Evolutionary conservation across 2,329 filamentous ascomycete genomes (phyloP), one percentile per base, ranked within the genome.

Genomic region (Aspergillus hiratsukae): DNA sequence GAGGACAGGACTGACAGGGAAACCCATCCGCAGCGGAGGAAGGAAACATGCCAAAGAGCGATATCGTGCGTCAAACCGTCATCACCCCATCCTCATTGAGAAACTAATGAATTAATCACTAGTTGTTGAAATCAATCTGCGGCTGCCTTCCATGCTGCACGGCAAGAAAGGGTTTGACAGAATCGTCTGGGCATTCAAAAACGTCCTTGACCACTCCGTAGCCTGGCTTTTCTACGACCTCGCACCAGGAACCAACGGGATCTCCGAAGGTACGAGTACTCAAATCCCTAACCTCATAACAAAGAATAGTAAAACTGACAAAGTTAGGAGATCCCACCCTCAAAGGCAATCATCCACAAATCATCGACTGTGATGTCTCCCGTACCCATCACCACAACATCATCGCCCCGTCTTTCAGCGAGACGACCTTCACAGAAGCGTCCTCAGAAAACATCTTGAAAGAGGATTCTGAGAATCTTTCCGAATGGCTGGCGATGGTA

Each of bases 111-210:
- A 14, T 17, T 49, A 14, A 17, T 35, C 28, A 50, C 35, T 54
- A 94, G 89, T 87, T 28, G 83, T 97, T 48, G 85, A 93, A 64
- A 79, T 88, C 51, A 87, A 97, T 58, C 81, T 99, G 28, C 83
- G 87, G 19, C 78, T 81, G 4, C 82, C 86, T 0, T 86, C 86
- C 0, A 96, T 96, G 90, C 72, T 90, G 7, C 87, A 86, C 53
- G 91, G 91, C 3, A 94, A 91, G 71, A 91, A 88, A 61, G 88
- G 86, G 0, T 96, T 95, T 66, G 87, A 92, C 60, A 81, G 90
- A 48, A 77, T 96, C 14, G 71, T 87, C 6, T 89, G 89, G 79
- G 90, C 91, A 14, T 91, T 87, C 71, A 87, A 87, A 64, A 90
- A 91, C 60, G 90, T 90, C 23, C 78, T 97, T 23, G 83, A 81